Base-by-base conservation (phyloP, 2,329 filamentous ascomycete genomes). In the Fusarium domesticum region DNA sequence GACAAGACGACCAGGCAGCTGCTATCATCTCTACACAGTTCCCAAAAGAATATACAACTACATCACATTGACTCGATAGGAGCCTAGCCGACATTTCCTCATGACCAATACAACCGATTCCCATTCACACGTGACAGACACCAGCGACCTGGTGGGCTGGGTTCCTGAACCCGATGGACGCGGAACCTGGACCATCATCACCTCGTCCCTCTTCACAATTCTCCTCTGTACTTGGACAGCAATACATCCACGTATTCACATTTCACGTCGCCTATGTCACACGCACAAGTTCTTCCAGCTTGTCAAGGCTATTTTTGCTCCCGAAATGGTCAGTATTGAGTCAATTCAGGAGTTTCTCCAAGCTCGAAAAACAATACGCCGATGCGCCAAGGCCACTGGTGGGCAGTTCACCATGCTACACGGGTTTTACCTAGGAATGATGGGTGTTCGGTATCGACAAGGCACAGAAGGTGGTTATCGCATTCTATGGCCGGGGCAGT, bases 141-240 rank as follows among this genome's bases (percentile, higher is more conserved):
- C 31, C 31, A 12, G 14, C 16, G 31, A 3, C 31, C 32, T 45
- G 11, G 23, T 45, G 23, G 37, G 42, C 2, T 36, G 37, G 37
- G 42, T 42, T 7, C 32, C 32, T 18, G 37, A 36, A 19, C 37
- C 35, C 18, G 18, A 17, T 11, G 32, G 36, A 3, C 42, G 37
- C 10, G 37, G 37, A 19, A 42, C 32, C 19, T 36, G 42, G 42
- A 35, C 42, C 15, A 31, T 36, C 17, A 45, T 42, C 17, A 41
- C 18, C 7, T 45, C 42, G 18, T 42, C 17, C 10, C 16, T 45
- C 11, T 42, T 45, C 38, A 42, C 42, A 6, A 35, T 45, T 23
- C 17, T 33, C 7, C 40, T 45, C 17, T 45, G 42, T 33, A 45
- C 42, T 19, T 45, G 42, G 37, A 43, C 43, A 10, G 43, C 28